Percentiles rank a stretch among this genome's conserved stretches.
phyloP scores from a whole-genome alignment of 169 alveolate genomes.

The Cryptosporidium felis region DNA sequence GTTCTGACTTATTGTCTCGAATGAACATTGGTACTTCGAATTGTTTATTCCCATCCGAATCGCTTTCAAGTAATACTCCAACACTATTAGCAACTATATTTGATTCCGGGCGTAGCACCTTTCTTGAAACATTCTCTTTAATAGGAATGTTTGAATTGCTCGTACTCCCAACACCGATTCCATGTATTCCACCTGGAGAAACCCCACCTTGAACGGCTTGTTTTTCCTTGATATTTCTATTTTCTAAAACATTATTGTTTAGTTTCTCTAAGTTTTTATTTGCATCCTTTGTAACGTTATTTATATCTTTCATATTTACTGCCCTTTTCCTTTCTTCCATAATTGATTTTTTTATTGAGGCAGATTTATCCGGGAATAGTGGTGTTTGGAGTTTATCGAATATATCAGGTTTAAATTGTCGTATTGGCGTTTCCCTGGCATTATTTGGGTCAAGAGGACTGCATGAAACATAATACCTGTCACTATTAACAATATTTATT shows the following conservation, averaged over 20 bases:
- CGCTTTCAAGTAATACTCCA: slow-evolving; percentile 9
- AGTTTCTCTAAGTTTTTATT: not conserved
- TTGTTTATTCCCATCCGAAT: not conserved
- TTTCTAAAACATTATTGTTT: not conserved
- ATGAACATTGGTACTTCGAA: not conserved
- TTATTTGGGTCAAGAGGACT: slow-evolving; percentile 66
- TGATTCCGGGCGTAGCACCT: not conserved
- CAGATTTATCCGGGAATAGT: slow-evolving; percentile 61
- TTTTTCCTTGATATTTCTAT: not conserved
- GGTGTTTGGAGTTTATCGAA: slow-evolving; percentile 24
- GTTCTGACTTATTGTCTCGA: slow-evolving; percentile 16
- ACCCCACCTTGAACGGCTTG: slow-evolving; percentile 45
- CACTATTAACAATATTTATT: slow-evolving; percentile 2
- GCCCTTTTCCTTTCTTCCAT: slow-evolving; percentile 20
- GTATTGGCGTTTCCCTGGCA: slow-evolving; percentile 58
- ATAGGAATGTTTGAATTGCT: slow-evolving; percentile 25
- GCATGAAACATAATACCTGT: slow-evolving; percentile 38
- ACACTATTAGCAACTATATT: slow-evolving; percentile 61
- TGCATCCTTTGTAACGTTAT: not conserved
- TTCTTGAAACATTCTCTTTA: not conserved
- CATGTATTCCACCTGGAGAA: slow-evolving; percentile 60
- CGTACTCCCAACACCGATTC: slow-evolving; percentile 57
- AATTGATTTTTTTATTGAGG: slow-evolving; percentile 10
- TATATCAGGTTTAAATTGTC: slow-evolving; percentile 36
- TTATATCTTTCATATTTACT: not conserved